Evolutionary conservation across 305 asterid species (phyloP).

Genomic region (Nicotiana rustica): DNA sequence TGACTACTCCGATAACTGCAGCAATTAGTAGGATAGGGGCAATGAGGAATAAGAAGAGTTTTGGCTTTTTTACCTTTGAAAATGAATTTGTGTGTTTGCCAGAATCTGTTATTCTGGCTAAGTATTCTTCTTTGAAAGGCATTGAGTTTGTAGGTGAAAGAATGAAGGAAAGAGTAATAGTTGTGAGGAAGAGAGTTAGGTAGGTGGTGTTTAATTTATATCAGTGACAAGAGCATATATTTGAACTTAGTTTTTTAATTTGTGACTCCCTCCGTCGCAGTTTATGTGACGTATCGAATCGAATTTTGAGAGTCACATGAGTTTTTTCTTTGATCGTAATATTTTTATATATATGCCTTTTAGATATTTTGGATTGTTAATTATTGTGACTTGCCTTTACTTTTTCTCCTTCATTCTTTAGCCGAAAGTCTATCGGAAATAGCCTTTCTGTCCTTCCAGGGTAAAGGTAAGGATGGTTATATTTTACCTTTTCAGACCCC

Average conservation of each 20-base stretch:
- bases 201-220: background rate
- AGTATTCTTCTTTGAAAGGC: background rate
- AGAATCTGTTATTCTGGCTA: background rate
- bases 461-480: too few relatives aligned
- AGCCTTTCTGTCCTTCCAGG: too few relatives aligned
- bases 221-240: background rate
- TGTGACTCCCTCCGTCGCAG: too few relatives aligned
- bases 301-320: too few relatives aligned
- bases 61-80: background rate
- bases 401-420: too few relatives aligned
- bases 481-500: too few relatives aligned
- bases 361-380: too few relatives aligned
- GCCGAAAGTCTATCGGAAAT: too few relatives aligned
- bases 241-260: background rate
- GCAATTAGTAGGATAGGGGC: background rate
- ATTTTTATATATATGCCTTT: too few relatives aligned
- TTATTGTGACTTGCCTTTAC: too few relatives aligned
- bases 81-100: background rate
- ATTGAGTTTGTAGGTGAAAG: background rate
- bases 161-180: background rate
- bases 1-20: background rate
- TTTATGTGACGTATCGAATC: too few relatives aligned
- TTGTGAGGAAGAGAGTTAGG: background rate
- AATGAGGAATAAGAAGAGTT: background rate
- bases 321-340: too few relatives aligned